Percentiles rank a stretch among this genome's conserved stretches.
Evolutionary conservation across 805 yeast species (phyloP).

Genomic region (Metschnikowia cubensis): DNA sequence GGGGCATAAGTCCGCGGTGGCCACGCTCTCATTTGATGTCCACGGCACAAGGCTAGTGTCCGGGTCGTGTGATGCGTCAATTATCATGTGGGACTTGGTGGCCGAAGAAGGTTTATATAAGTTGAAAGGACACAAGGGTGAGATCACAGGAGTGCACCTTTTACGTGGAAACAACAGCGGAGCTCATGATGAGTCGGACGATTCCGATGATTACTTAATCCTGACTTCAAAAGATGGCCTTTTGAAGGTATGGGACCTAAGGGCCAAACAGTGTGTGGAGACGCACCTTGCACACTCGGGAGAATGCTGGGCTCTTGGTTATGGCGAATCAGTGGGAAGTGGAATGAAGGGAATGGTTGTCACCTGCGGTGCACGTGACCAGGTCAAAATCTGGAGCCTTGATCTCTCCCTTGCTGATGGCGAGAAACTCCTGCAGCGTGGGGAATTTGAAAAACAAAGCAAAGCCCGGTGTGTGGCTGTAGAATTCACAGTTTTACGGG

Average conservation of each 20-base stretch:
- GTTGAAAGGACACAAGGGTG: slow-evolving; percentile 84
- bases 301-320: slow-evolving; percentile 82
- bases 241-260: slow-evolving; percentile 89
- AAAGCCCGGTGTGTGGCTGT: slow-evolving; percentile 65
- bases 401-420: slow-evolving; percentile 51
- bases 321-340: slow-evolving; percentile 7
- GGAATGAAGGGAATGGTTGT: slow-evolving; percentile 39
- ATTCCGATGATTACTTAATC: slow-evolving; percentile 66
- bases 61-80: slow-evolving; percentile 80
- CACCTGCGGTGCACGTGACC: slow-evolving; percentile 78
- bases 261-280: slow-evolving; percentile 84
- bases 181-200: slow-evolving; percentile 34
- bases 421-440: slow-evolving; percentile 50
- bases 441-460: slow-evolving; percentile 70
- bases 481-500: slow-evolving; percentile 39
- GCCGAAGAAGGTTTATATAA: slow-evolving; percentile 87
- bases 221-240: slow-evolving; percentile 87
- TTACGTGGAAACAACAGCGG: slow-evolving; percentile 18
- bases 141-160: slow-evolving; percentile 71
- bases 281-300: slow-evolving; percentile 92
- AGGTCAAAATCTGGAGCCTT: slow-evolving; percentile 79
- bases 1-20: slow-evolving; percentile 87
- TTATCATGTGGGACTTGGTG: slow-evolving; percentile 92
- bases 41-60: slow-evolving; percentile 83
- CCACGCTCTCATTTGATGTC: slow-evolving; percentile 63